These are phyloP conservation scores for Macadamia tetraphylla DNA, from an alignment of 164 flowering plant species.

Conservation along the genomic window DNA sequence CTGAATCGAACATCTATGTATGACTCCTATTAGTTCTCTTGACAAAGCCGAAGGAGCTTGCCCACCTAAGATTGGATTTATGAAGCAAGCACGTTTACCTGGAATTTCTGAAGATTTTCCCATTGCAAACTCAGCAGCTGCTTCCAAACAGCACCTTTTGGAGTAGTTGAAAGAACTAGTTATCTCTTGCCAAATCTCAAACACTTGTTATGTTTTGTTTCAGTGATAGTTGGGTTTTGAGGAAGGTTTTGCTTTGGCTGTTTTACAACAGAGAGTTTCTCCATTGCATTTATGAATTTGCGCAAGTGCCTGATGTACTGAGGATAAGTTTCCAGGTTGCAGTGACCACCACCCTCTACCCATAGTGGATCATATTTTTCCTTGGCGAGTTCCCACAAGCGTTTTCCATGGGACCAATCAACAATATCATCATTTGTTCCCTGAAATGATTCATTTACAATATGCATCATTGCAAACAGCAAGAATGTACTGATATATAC, in stretches of 20 bases:
- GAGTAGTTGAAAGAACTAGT: conserved; percentile 3
- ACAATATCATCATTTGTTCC: conserved; percentile 94
- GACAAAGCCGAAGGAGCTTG: conserved; percentile 9
- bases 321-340: conserved; percentile 93
- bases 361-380: conserved; percentile 95
- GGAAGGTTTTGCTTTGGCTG: conserved; percentile 34
- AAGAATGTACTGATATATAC: conserved; percentile 3
- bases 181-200: conserved; percentile 72
- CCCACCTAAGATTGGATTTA: background rate
- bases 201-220: conserved; percentile 73
- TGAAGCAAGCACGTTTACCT: conserved; percentile 7
- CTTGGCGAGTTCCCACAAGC: conserved; percentile 90
- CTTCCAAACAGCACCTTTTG: background rate
- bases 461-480: conserved; percentile 10
- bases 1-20: conserved; percentile 8
- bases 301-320: conserved; percentile 91
- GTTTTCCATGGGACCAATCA: conserved; percentile 86
- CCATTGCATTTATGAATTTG: conserved; percentile 86
- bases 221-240: conserved; percentile 41
- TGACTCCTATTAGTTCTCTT: conserved; percentile 6
- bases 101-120: background rate
- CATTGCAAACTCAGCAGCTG: background rate
- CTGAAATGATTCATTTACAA: conserved; percentile 33
- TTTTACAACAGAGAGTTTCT: conserved; percentile 58
- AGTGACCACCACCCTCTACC: conserved; percentile 96